A percentile compares a stretch with the other conserved stretches of the same genome.
phyloP scores from a whole-genome alignment of 805 yeast genomes.

The Candida coquimbonensis region DNA sequence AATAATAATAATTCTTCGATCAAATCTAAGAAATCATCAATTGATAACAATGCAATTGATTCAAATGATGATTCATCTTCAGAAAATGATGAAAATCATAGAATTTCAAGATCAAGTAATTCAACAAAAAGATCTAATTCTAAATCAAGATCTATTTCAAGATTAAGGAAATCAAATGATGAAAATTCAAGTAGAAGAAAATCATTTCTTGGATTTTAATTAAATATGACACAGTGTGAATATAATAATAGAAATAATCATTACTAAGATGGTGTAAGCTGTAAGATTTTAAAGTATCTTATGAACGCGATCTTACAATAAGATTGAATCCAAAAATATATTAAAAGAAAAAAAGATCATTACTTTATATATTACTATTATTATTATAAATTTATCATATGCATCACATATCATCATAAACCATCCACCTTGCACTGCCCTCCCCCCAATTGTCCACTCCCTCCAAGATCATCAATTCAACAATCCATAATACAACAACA shows the following conservation, averaged over 20 bases:
- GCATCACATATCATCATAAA: no score
- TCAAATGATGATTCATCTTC: slow-evolving; percentile 6
- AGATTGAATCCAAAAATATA: no score
- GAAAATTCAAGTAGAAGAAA: slow-evolving; percentile 7
- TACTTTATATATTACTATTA: background rate
- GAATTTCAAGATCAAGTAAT: slow-evolving; percentile 9
- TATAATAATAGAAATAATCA: no score
- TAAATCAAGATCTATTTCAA: slow-evolving; percentile 10
- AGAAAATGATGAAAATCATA: background rate
- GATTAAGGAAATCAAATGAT: slow-evolving; percentile 2
- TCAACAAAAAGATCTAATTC: slow-evolving; percentile 9
- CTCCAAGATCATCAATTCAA: background rate
- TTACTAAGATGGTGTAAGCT: no score
- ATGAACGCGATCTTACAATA: no score
- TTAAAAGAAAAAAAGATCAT: no score
- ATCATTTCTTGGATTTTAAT: slow-evolving; percentile 16
- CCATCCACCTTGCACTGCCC: no score
- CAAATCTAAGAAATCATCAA: no score
- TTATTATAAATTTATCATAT: background rate
- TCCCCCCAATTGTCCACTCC: no score
- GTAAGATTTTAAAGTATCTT: no score
- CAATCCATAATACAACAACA: slow-evolving; percentile 14
- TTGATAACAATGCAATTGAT: slow-evolving; percentile 1
- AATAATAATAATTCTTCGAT: no score
- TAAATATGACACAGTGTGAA: no score